Evolutionary conservation across 768 basidiomycete species (phyloP).

Genomic region (Serendipita vermifera): DNA sequence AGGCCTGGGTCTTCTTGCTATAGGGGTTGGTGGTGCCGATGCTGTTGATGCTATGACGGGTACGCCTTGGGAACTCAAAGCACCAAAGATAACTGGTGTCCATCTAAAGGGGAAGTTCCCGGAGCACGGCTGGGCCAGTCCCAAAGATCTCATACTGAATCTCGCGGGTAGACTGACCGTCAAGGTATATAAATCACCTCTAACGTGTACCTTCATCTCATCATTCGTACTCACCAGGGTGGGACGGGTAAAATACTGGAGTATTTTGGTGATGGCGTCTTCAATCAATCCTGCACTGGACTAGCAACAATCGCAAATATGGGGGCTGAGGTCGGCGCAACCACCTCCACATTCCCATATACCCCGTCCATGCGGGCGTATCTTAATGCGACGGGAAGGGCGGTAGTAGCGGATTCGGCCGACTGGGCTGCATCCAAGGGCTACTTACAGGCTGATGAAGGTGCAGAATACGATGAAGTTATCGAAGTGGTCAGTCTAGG

Average conservation of each 20-base stretch:
- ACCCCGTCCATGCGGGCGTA: conserved; percentile 81
- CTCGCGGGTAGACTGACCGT: conserved; percentile 91
- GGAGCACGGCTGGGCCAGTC: conserved; percentile 67
- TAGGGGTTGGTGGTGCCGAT: conserved; percentile 98
- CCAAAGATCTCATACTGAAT: conserved; percentile 93
- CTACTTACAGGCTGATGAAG: conserved; percentile 72
- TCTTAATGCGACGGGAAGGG: conserved; percentile 78
- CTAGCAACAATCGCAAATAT: conserved; percentile 95
- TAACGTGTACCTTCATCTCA: neutral
- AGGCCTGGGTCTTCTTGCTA: conserved; percentile 89
- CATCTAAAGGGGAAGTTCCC: conserved; percentile 75
- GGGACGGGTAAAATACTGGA: conserved; percentile 94
- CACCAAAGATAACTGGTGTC: conserved; percentile 70
- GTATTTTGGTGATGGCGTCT: conserved; percentile 91
- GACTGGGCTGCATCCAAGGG: conserved; percentile 67
- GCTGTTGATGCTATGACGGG: conserved; percentile 97
- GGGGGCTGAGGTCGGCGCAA: conserved; percentile 99
- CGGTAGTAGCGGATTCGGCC: conserved; percentile 73
- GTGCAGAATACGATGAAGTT: conserved; percentile 86
- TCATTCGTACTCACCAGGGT: conserved; percentile 38
- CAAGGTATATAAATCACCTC: conserved; percentile 39
- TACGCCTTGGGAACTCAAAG: conserved; percentile 96
- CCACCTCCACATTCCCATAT: conserved; percentile 96
- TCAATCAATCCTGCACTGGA: conserved; percentile 81
- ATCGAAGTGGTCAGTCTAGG: conserved; percentile 66